These are phyloP conservation scores for Didymella sp. DNA, from an alignment of 2,329 filamentous ascomycete species.

Conservation along the genomic window DNA sequence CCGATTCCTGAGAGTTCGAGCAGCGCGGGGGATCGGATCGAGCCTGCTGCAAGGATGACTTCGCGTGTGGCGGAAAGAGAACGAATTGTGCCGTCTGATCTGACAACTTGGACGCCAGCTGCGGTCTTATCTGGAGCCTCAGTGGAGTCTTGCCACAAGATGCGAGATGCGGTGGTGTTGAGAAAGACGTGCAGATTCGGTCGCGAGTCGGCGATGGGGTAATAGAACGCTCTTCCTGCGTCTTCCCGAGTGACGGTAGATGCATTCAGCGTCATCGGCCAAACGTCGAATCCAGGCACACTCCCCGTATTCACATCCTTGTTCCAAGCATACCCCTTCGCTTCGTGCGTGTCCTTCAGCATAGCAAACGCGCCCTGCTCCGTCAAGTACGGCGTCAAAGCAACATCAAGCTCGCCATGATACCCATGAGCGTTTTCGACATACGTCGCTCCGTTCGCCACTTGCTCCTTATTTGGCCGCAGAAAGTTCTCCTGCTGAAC, in stretches of 20 bases:
- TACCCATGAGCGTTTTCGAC: slow-evolving; percentile 31
- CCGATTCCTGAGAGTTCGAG: slow-evolving; percentile 50
- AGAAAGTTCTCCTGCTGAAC: slow-evolving; percentile 36
- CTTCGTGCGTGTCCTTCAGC: slow-evolving; percentile 49
- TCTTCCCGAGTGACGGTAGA: slow-evolving; percentile 53
- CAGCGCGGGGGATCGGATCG: slow-evolving; percentile 43
- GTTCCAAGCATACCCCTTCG: slow-evolving; percentile 50
- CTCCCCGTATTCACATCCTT: slow-evolving; percentile 53
- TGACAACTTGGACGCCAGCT: slow-evolving; percentile 34
- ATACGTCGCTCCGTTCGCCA: slow-evolving; percentile 35
- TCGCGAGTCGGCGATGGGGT: slow-evolving; percentile 48
- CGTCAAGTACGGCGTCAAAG: slow-evolving; percentile 38
- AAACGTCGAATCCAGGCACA: slow-evolving; percentile 55
- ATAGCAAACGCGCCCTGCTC: slow-evolving; percentile 34
- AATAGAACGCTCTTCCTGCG: slow-evolving; percentile 58
- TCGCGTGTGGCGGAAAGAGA: slow-evolving; percentile 35
- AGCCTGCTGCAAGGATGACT: slow-evolving; percentile 48
- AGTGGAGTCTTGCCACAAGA: slow-evolving; percentile 45
- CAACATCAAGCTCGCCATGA: slow-evolving; percentile 36
- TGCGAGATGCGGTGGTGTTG: slow-evolving; percentile 52
- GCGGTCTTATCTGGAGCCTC: slow-evolving; percentile 21
- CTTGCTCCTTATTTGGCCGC: slow-evolving; percentile 25
- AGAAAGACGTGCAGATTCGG: slow-evolving; percentile 54
- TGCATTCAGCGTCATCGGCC: slow-evolving; percentile 53
- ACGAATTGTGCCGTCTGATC: slow-evolving; percentile 25